Evolutionary conservation across 768 basidiomycete species (phyloP).

Genomic region (Tylopilus vinaceipallidus): DNA sequence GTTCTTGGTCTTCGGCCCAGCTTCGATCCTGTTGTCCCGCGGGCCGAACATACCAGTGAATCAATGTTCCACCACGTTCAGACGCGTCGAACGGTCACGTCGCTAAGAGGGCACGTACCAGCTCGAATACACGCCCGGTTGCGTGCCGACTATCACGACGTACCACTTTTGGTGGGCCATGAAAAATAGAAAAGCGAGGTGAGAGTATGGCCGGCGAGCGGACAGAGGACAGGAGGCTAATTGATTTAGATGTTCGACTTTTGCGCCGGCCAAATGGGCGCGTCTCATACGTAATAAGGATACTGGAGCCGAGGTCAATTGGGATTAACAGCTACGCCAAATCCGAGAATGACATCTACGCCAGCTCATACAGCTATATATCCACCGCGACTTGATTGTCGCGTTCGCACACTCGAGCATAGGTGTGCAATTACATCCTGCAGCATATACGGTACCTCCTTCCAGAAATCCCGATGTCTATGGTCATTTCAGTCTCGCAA

Average conservation of each 20-base stretch:
- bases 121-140: slow-evolving; percentile 30
- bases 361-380: slow-evolving; percentile 67
- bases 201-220: not conserved
- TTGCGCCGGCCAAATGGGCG: slow-evolving; percentile 2
- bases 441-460: slow-evolving; percentile 85
- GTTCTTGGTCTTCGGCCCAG: slow-evolving; percentile 40
- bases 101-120: slow-evolving; percentile 17
- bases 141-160: slow-evolving; percentile 28
- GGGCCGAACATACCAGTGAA: slow-evolving; percentile 9
- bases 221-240: slow-evolving; percentile 23
- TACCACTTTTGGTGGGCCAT: slow-evolving; percentile 27
- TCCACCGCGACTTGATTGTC: slow-evolving; percentile 63
- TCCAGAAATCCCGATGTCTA: slow-evolving; percentile 89
- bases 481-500: not conserved
- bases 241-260: slow-evolving; percentile 24
- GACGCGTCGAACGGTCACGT: slow-evolving; percentile 10
- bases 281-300: slow-evolving; percentile 20
- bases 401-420: slow-evolving; percentile 69
- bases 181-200: not conserved
- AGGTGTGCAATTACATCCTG: slow-evolving; percentile 75
- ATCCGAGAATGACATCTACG: too few relatives aligned
- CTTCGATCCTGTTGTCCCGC: slow-evolving; percentile 42
- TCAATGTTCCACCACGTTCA: slow-evolving; percentile 25
- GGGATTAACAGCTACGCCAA: too few relatives aligned
- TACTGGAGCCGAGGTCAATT: too few relatives aligned